phyloP scores from a whole-genome alignment of 176 grass and related monocot species.

The Themeda triandra region DNA sequence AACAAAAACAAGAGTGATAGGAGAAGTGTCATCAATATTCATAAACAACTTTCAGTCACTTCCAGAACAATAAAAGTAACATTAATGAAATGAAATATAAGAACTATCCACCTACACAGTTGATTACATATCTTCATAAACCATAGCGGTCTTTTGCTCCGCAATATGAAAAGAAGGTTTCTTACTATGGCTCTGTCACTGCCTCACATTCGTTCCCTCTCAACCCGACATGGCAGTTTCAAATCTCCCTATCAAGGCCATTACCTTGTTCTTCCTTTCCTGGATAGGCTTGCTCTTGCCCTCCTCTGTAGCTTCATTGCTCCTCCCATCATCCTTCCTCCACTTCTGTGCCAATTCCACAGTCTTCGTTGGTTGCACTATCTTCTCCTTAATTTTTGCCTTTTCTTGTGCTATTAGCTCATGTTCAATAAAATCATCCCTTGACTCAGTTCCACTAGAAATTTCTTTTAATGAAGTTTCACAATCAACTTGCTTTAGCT shows the following conservation, averaged over 20 bases:
- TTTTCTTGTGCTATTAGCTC: background rate
- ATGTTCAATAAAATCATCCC: background rate
- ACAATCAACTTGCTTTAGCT: background rate
- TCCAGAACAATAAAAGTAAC: background rate
- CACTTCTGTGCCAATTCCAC: background rate
- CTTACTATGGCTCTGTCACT: background rate
- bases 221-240: slow-evolving; percentile 49
- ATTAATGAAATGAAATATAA: slow-evolving; percentile 7
- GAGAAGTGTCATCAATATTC: background rate
- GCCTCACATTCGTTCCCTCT: background rate
- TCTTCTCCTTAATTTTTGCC: slow-evolving; percentile 24
- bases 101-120: background rate
- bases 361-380: background rate
- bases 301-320: slow-evolving; percentile 48
- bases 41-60: background rate
- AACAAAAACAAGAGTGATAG: background rate
- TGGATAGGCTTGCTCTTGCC: slow-evolving; percentile 31
- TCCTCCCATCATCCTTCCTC: slow-evolving; percentile 31
- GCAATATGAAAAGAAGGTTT: background rate
- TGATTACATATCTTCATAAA: background rate
- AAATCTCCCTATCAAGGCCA: slow-evolving; percentile 62
- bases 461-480: background rate
- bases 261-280: slow-evolving; percentile 56
- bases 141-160: background rate
- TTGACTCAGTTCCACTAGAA: background rate